phyloP scores from a whole-genome alignment of 192 early-diverging fungal genomes.

The Kickxella alabastrina region DNA sequence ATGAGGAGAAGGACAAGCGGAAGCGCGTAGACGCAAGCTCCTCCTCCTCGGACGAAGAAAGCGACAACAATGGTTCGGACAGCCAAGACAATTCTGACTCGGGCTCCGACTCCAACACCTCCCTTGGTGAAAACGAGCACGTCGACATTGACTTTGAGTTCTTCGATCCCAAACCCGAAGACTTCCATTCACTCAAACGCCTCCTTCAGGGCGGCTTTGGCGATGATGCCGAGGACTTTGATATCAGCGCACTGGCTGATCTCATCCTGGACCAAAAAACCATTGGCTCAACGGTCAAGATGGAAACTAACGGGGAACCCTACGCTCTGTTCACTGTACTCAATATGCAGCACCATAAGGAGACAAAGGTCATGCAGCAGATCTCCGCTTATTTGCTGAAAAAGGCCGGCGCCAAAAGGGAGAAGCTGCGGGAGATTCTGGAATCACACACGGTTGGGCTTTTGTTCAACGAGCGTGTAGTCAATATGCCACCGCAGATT shows the following conservation, averaged over 20 bases:
- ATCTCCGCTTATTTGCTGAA: constrained; percentile 62
- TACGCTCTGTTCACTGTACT: constrained; percentile 82
- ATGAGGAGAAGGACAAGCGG: neutral
- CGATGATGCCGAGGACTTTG: constrained; percentile 73
- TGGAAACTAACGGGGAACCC: constrained; percentile 76
- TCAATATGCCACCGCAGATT: constrained; percentile 96
- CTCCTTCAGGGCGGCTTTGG: constrained; percentile 77
- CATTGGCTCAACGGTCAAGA: constrained; percentile 87
- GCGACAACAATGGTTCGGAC: no score
- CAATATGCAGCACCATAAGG: constrained; percentile 63
- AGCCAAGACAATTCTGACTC: neutral
- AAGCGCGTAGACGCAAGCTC: no score
- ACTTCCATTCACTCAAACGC: constrained; percentile 89
- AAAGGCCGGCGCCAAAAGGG: constrained; percentile 47
- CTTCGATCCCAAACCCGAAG: constrained; percentile 80
- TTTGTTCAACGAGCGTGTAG: constrained; percentile 81
- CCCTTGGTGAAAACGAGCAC: no score
- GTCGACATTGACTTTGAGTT: constrained; percentile 96
- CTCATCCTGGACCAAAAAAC: constrained; percentile 69
- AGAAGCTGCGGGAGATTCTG: constrained; percentile 28
- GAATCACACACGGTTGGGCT: constrained; percentile 54
- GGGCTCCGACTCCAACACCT: neutral
- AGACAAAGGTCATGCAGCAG: constrained; percentile 52
- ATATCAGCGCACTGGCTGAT: constrained; percentile 74
- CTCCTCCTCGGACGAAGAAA: no score